phyloP scores from a whole-genome alignment of 345 rosid species.

The Microcos paniculata region DNA sequence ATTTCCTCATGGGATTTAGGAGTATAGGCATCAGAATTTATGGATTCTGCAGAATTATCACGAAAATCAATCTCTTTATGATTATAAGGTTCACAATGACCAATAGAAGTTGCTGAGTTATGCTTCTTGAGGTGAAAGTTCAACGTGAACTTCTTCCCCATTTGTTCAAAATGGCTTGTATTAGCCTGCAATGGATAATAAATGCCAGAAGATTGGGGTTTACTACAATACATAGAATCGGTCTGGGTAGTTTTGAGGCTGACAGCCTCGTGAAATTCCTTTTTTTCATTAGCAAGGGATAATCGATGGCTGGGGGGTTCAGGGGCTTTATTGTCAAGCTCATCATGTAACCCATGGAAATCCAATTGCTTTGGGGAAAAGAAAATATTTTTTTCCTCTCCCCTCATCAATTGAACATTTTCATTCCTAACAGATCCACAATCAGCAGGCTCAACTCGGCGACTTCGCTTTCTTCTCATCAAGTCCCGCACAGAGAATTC shows the following conservation, averaged over 20 bases:
- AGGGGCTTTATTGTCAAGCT: slow-evolving; percentile 17
- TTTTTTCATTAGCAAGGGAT: slow-evolving; percentile 5
- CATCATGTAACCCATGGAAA: slow-evolving; percentile 20
- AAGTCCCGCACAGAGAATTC: slow-evolving; percentile 75
- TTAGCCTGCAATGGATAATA: slow-evolving; percentile 6
- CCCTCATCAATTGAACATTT: slow-evolving; percentile 31
- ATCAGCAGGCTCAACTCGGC: slow-evolving; percentile 41
- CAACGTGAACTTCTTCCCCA: slow-evolving; percentile 10
- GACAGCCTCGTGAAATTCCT: slow-evolving; percentile 7
- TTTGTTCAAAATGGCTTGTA: slow-evolving; percentile 11
- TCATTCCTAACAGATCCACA: slow-evolving; percentile 32
- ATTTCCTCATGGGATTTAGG: slow-evolving; percentile 25
- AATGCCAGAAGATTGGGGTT: slow-evolving; percentile 4
- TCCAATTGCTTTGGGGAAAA: slow-evolving; percentile 32
- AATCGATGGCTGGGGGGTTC: slow-evolving; percentile 8
- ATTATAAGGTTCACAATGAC: slow-evolving; percentile 26
- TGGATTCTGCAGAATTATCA: slow-evolving; percentile 20
- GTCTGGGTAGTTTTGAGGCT: slow-evolving; percentile 7
- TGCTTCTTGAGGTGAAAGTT: slow-evolving; percentile 24
- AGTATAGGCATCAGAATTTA: slow-evolving; percentile 26
- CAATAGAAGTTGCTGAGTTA: slow-evolving; percentile 33
- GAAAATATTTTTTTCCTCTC: slow-evolving; percentile 16
- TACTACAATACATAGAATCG: not conserved
- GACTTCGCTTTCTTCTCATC: slow-evolving; percentile 77
- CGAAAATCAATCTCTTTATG: slow-evolving; percentile 28